Percentiles rank a stretch among this genome's conserved stretches.
phyloP scores from a whole-genome alignment of 2,329 filamentous ascomycete species.

The Gnomoniopsis sp. region DNA sequence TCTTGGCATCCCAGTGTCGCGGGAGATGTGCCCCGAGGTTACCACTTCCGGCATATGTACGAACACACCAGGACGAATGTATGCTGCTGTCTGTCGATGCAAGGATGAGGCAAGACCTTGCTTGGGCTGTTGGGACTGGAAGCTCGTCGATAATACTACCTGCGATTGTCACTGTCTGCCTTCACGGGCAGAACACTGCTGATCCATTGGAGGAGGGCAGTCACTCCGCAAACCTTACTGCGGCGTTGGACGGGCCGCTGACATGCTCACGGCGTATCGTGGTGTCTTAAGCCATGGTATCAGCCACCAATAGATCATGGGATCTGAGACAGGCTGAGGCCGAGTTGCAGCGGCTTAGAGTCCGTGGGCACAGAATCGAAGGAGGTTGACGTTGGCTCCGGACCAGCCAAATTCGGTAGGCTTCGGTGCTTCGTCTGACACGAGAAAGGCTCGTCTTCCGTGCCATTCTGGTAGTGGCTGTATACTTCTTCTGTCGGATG shows the following conservation, averaged over 20 bases:
- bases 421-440: neutral
- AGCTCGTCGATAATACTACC: no score
- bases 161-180: neutral
- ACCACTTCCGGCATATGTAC: conserved; percentile 1
- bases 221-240: neutral
- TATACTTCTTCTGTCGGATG: neutral
- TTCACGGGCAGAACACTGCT: neutral
- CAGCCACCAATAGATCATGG: neutral
- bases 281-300: neutral
- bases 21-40: conserved; percentile 12
- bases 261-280: neutral
- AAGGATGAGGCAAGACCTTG: neutral
- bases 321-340: neutral
- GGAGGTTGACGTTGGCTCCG: neutral
- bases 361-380: neutral
- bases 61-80: neutral
- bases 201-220: neutral
- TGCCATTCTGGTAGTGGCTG: neutral
- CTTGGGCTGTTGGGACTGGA: neutral
- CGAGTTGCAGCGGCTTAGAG: neutral
- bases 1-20: conserved; percentile 2
- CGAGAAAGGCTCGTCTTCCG: neutral
- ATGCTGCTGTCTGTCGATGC: neutral
- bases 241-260: neutral
- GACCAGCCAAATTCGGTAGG: neutral